A percentile compares a stretch with the other conserved stretches of the same genome.
These are phyloP conservation scores for Arthrobotrys conoides DNA, from an alignment of 2,329 filamentous ascomycete genomes.

Conservation along the genomic window DNA sequence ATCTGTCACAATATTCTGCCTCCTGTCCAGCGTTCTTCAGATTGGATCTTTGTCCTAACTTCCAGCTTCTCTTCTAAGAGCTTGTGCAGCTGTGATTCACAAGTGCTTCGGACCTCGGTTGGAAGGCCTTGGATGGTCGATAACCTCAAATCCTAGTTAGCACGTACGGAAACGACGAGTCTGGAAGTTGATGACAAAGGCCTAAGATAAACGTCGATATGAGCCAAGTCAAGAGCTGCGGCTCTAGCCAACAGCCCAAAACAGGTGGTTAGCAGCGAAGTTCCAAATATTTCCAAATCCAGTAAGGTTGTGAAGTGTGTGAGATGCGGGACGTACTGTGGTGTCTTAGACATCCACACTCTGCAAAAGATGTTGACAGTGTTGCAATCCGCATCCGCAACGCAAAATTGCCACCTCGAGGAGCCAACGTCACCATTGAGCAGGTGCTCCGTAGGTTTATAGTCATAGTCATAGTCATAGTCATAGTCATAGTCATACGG, in stretches of 20 bases:
- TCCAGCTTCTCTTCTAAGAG: not conserved
- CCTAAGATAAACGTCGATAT: not conserved
- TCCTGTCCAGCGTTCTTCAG: not conserved
- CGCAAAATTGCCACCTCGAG: not conserved
- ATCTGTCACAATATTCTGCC: not conserved
- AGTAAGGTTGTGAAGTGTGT: not conserved
- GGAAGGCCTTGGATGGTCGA: not conserved
- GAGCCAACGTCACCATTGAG: too few relatives aligned
- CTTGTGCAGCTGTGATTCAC: not conserved
- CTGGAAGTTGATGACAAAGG: not conserved
- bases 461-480: too few relatives aligned
- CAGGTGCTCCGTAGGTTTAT: too few relatives aligned
- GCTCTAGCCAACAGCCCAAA: not conserved
- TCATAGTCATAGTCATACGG: too few relatives aligned
- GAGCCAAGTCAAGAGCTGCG: not conserved
- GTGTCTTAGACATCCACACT: not conserved
- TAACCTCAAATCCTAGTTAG: not conserved
- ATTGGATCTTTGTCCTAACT: not conserved
- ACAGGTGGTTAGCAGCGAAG: too few relatives aligned
- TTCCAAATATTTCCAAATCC: not conserved
- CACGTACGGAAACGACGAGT: not conserved
- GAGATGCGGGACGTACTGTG: not conserved
- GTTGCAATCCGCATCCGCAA: slow-evolving; percentile 4
- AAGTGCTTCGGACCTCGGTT: not conserved
- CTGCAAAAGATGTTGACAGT: not conserved